Percentiles rank a stretch among this genome's conserved stretches.
phyloP scores from a whole-genome alignment of 169 alveolate species.

The Plasmodium malariae region DNA sequence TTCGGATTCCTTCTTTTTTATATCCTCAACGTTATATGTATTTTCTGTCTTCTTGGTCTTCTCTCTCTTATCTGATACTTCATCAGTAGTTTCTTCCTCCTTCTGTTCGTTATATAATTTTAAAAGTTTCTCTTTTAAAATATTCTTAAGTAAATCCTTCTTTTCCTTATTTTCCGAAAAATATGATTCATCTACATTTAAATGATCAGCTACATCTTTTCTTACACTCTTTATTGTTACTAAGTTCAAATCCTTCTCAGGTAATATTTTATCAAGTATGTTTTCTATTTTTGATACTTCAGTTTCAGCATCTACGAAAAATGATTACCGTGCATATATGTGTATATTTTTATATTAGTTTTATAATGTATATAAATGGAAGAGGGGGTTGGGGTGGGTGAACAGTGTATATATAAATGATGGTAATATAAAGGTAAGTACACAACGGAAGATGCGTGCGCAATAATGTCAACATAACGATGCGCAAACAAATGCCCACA shows the following conservation, averaged over 20 bases:
- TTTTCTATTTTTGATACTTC: slow-evolving; percentile 48
- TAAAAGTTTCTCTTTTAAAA: slow-evolving; percentile 60
- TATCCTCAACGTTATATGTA: background rate
- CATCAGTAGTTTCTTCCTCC: slow-evolving; percentile 19
- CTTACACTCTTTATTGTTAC: slow-evolving; percentile 70
- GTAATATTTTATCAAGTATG: slow-evolving; percentile 65
- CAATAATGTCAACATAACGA: too few relatives aligned
- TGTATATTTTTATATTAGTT: too few relatives aligned
- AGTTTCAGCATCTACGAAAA: background rate
- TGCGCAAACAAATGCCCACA: too few relatives aligned
- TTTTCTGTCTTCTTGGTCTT: background rate
- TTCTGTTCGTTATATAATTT: slow-evolving; percentile 47
- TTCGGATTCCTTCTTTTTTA: slow-evolving; percentile 5
- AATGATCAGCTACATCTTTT: slow-evolving; percentile 68
- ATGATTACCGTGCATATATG: too few relatives aligned
- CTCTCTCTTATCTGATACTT: background rate
- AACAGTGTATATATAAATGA: too few relatives aligned
- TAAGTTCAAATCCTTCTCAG: slow-evolving; percentile 46
- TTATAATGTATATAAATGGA: too few relatives aligned
- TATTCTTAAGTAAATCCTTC: slow-evolving; percentile 46
- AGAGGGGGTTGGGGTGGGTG: too few relatives aligned
- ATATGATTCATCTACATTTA: slow-evolving; percentile 62
- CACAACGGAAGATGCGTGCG: too few relatives aligned
- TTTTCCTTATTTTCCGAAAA: slow-evolving; percentile 66
- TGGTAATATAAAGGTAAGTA: too few relatives aligned